phyloP scores from a whole-genome alignment of 2,329 filamentous ascomycete genomes.

The Trichoderma gracile region DNA sequence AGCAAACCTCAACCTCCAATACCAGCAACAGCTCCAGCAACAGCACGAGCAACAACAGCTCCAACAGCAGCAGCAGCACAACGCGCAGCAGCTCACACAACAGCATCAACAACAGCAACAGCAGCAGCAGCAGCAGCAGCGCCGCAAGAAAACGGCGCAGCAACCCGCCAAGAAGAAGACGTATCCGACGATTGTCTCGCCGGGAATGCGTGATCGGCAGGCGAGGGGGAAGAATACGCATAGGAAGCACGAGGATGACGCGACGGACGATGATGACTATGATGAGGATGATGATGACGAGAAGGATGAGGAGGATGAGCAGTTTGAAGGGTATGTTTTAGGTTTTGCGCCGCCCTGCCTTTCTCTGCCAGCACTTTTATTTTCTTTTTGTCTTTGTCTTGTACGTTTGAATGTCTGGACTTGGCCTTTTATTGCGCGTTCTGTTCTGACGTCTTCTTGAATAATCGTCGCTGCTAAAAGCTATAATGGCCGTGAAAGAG shows the following conservation, averaged over 20 bases:
- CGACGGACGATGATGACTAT: conserved; percentile 35
- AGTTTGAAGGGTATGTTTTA: not conserved
- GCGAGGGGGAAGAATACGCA: conserved; percentile 61
- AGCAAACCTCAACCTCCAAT: not conserved
- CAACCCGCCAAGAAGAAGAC: conserved; percentile 29
- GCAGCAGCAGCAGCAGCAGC: not conserved
- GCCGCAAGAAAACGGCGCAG: not conserved
- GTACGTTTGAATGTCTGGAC: not conserved
- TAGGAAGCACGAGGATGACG: conserved; percentile 30
- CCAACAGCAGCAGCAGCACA: not conserved
- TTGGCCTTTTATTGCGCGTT: not conserved
- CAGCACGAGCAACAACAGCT: not conserved
- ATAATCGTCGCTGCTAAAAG: too few species aligned
- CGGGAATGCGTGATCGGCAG: conserved; percentile 58
- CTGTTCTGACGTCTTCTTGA: not conserved
- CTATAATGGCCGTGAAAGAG: conserved; percentile 22
- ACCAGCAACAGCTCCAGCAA: conserved; percentile 7
- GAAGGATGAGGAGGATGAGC: not conserved
- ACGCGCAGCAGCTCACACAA: not conserved
- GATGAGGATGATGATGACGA: conserved; percentile 3
- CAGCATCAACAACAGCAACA: not conserved
- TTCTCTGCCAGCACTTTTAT: too few species aligned
- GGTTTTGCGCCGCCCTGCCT: too few species aligned
- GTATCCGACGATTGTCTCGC: conserved; percentile 47
- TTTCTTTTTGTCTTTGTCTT: not conserved